These are phyloP conservation scores for Komagataea norvegica DNA, from an alignment of 1,139 yeast species.

Conservation along the genomic window DNA sequence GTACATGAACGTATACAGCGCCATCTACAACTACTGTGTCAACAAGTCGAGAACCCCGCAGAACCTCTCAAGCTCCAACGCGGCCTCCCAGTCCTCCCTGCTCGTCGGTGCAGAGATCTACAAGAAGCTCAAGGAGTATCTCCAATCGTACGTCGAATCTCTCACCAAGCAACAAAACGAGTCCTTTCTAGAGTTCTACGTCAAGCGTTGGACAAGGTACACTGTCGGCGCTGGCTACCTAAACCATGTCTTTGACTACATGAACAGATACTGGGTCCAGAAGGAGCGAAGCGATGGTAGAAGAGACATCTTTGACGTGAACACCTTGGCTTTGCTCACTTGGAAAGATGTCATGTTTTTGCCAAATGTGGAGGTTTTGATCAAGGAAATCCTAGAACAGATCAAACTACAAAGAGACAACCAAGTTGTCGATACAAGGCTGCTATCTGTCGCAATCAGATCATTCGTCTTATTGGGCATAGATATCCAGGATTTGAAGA, in stretches of 20 bases:
- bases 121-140: conserved; percentile 60
- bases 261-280: conserved; percentile 97
- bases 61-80: conserved; percentile 29
- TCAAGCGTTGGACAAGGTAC: conserved; percentile 81
- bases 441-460: conserved; percentile 70
- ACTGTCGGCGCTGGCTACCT: conserved; percentile 89
- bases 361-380: conserved; percentile 53
- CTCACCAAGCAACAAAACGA: conserved; percentile 50
- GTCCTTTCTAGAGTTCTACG: conserved; percentile 78
- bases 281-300: conserved; percentile 96
- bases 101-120: conserved; percentile 87
- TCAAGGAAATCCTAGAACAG: conserved; percentile 68
- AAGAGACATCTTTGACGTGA: conserved; percentile 84
- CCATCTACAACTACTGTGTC: conserved; percentile 91
- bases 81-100: conserved; percentile 31
- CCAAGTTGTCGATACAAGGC: conserved; percentile 63
- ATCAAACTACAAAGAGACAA: conserved; percentile 79
- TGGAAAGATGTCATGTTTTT: conserved; percentile 87
- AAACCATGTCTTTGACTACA: conserved; percentile 90
- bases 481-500: conserved; percentile 77
- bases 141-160: conserved; percentile 54
- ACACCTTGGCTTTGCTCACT: conserved; percentile 77
- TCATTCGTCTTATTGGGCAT: conserved; percentile 78
- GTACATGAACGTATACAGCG: conserved; percentile 75
- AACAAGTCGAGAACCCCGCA: conserved; percentile 59